Base-by-base conservation (phyloP, 2,329 filamentous ascomycete genomes). In the Phaeophleospora eucalypticola region DNA sequence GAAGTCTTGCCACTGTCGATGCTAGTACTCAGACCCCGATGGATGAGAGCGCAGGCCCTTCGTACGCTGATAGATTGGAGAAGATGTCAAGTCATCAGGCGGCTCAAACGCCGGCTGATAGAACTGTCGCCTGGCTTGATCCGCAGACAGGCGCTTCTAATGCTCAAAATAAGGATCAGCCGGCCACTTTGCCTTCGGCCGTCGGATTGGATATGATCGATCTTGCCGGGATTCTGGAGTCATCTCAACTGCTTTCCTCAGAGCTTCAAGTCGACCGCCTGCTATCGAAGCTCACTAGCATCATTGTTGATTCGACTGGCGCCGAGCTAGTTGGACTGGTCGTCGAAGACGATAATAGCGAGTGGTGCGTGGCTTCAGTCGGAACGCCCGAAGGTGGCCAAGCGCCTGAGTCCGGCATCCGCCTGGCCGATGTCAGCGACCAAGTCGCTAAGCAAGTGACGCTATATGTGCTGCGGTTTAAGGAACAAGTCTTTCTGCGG, bases 261-360 rank as follows among this genome's bases (percentile, higher is more conserved):
- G 84, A 89, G 41, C 68, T 91, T 9, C 79, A 86, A 54, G 80
- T 90, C 10, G 86, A 90, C 53, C 79, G 84, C 58, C 75, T 91
- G 3, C 76, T 90, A 51, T 83, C 84, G 59, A 89, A 86, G 35
- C 88, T 91, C 81, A 87, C 85, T 57, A 82, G 88, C 51, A 87
- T 90, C 52, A 87, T 90, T 40, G 67, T 90, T 19, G 84, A 89
- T 56, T 88, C 84, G 0, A 89, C 85, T 42, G 86, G 85, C 33
- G 85, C 84, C 7, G 84, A 84, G 2, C 73, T 85, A 4, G 86
- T 84, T 15, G 86, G 84, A 12, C 86, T 91, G 43, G 76, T 89
- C 17, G 81, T 89, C 7, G 82, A 87, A 57, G 84, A 87, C 46
- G 79, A 82, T 37, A 79, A 79, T 33, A 70, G 72, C 3, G 70